Conservation (phyloP, 345 rosid genomes). For the Euclidium syriacum region DNA sequence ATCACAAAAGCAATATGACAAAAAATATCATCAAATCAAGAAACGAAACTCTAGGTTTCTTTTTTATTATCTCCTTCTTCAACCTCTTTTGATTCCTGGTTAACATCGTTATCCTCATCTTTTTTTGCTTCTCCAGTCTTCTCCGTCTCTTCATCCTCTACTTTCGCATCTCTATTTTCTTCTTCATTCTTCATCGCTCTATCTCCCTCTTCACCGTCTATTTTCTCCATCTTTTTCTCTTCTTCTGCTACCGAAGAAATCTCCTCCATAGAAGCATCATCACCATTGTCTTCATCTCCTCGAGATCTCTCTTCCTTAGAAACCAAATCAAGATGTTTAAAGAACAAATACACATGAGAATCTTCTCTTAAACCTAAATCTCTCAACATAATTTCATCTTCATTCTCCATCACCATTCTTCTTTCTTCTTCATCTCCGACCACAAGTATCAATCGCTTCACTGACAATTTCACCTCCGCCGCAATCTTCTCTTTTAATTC, state of each 20-base stretch:
- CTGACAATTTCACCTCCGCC: conserved; percentile 38
- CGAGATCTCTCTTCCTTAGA: conserved; percentile 4
- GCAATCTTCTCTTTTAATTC: conserved; percentile 57
- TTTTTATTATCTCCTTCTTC: not conserved
- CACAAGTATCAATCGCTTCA: conserved; percentile 50
- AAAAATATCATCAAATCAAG: not conserved
- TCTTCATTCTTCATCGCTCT: not conserved
- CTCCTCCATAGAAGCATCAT: conserved; percentile 16
- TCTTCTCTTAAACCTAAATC: conserved; percentile 51
- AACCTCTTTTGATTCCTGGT: not conserved
- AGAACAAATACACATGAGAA: conserved; percentile 61
- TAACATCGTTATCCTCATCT: not conserved
- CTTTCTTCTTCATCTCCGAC: conserved; percentile 19
- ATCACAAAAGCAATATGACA: not conserved
- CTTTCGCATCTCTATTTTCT: not conserved
- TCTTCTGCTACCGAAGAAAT: conserved; percentile 10
- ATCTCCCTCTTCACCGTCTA: conserved; percentile 5
- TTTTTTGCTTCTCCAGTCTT: not conserved
- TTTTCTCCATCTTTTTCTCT: not conserved
- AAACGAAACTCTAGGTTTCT: not conserved
- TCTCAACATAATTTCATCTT: conserved; percentile 36
- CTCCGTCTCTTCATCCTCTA: not conserved
- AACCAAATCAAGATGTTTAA: conserved; percentile 32
- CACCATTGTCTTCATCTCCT: not conserved
- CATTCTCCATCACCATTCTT: conserved; percentile 17